phyloP scores from a whole-genome alignment of 75 land plant genomes.

The Gnetum montanum region DNA sequence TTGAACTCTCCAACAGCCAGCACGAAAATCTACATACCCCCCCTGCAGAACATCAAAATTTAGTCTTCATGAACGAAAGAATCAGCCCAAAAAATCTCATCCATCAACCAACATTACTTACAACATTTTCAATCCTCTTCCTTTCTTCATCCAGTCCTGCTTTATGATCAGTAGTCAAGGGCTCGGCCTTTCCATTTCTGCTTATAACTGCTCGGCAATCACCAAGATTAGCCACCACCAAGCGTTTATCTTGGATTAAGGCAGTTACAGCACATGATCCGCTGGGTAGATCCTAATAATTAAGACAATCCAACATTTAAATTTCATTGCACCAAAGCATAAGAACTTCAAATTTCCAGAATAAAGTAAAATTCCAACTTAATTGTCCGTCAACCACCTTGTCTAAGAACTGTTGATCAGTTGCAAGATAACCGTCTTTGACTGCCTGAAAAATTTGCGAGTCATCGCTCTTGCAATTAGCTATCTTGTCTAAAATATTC shows the following conservation, averaged over 20 bases:
- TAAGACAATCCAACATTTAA: not conserved
- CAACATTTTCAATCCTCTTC: constrained; percentile 40
- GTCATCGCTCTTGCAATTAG: constrained; percentile 7
- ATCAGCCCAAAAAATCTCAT: no score
- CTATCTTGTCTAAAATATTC: constrained; percentile 25
- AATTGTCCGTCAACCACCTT: constrained; percentile 21
- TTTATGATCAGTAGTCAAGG: constrained; percentile 51
- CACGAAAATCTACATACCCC: constrained; percentile 37
- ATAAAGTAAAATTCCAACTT: not conserved
- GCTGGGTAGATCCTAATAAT: constrained; percentile 42
- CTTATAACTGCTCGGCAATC: constrained; percentile 67
- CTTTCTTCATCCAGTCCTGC: constrained; percentile 44
- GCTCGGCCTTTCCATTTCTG: constrained; percentile 38
- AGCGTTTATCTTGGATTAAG: constrained; percentile 30
- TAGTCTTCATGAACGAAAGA: no score
- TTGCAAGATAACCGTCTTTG: constrained; percentile 30
- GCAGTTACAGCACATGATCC: constrained; percentile 66
- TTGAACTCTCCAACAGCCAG: constrained; percentile 68
- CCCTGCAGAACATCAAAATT: constrained; percentile 30
- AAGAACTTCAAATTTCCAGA: not conserved
- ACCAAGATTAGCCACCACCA: constrained; percentile 60
- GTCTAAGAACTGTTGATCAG: constrained; percentile 40
- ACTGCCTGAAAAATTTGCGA: constrained; percentile 22
- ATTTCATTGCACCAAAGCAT: not conserved
- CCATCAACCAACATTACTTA: no score